These are phyloP conservation scores for Cercospora beticola DNA, from an alignment of 2,329 filamentous ascomycete genomes.

Conservation along the genomic window DNA sequence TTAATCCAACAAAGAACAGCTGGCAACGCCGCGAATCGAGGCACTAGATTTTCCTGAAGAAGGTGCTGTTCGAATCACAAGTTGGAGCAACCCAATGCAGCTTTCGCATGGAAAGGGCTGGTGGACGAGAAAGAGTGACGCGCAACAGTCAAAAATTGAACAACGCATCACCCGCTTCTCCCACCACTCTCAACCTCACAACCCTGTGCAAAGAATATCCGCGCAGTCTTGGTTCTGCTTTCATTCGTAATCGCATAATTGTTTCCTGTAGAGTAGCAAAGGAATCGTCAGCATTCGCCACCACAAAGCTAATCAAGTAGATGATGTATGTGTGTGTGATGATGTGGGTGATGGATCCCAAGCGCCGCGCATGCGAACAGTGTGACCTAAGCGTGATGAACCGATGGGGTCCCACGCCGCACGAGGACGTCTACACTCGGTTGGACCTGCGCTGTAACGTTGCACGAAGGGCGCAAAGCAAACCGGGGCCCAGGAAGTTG, in stretches of 20 bases:
- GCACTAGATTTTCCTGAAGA: background rate
- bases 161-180: constrained; percentile 14
- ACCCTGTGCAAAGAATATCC: constrained; percentile 90
- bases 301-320: background rate
- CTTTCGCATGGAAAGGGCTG: background rate
- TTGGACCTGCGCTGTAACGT: constrained; percentile 26
- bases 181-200: constrained; percentile 54
- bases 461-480: constrained; percentile 17
- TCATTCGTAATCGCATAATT: constrained; percentile 89
- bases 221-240: constrained; percentile 62
- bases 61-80: background rate
- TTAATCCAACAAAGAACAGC: background rate
- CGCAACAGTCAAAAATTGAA: background rate
- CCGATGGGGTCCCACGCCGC: background rate
- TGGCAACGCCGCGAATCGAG: background rate
- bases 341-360: background rate
- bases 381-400: constrained; percentile 14
- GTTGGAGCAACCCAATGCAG: background rate
- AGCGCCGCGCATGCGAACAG: constrained; percentile 17
- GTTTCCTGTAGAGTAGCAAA: constrained; percentile 63
- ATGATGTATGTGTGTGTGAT: background rate
- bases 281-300: constrained; percentile 13
- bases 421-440: constrained; percentile 12
- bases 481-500: background rate
- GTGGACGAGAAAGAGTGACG: background rate